Evolutionary conservation across 257 asterid species (phyloP), one percentile per base, ranked within the genome.

Genomic region (Orobanche coerulescens): DNA sequence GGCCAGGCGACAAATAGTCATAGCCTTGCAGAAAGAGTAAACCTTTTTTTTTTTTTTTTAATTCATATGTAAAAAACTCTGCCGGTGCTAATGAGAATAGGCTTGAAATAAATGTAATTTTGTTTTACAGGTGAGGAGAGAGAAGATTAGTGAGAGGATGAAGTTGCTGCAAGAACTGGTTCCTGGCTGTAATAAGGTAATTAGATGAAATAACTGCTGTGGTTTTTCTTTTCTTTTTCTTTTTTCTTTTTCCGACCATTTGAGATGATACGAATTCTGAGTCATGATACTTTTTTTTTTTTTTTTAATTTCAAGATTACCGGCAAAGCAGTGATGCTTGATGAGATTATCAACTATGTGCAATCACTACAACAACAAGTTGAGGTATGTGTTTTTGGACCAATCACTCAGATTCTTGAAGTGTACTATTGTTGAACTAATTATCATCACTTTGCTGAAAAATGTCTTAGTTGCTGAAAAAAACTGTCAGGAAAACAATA

Each of bases 291-390:
- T 69, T 61, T n/a, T n/a, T n/a, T n/a, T n/a, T n/a, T n/a, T n/a
- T n/a, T n/a, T n/a, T n/a, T 44, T 10, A 10, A 19, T 66, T 61
- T 33, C 46, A 42, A 87, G 95, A 84, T 87, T 57, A 84, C 93
- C 22, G 95, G 95, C 61, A 86, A 86, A 74, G 95, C 95, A 4
- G 89, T 87, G 77, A 87, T 87, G 95, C 94, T 87, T 25, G 95
- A 87, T 78, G 95, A 87, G 87, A 87, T 87, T 69, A 87, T 87
- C 71, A 87, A 87, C 72, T 87, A 87, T 55, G 95, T 87, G 28
- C 93, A 87, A 67, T 87, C 90, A 1, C 82, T 87, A 36, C 90
- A 87, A 56, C 93, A 84, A 59, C 90, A 86, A 65, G 71, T 65
- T 46, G 95, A 65, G 71, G 70, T 36, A 14, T 28, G 24, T 11